These are phyloP conservation scores for Bacidia rubella DNA, from an alignment of 495 filamentous ascomycete genomes.

Conservation along the genomic window DNA sequence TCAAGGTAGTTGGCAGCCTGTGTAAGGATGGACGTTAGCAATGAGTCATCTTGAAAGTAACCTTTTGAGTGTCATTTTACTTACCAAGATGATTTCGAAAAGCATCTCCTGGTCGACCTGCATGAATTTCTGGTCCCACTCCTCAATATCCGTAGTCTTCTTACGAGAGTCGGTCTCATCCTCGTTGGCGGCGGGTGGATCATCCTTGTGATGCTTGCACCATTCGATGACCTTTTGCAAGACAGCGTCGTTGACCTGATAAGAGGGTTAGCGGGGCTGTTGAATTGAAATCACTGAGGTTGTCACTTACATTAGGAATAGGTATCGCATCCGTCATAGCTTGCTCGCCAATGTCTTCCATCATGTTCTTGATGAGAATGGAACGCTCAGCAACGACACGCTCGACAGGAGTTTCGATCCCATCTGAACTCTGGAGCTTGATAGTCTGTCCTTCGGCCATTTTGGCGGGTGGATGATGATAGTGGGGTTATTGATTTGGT, in stretches of 20 bases:
- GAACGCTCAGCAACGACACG: constrained; percentile 81
- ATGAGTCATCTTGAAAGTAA: neutral
- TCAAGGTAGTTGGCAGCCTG: constrained; percentile 61
- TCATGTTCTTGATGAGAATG: constrained; percentile 92
- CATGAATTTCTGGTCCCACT: constrained; percentile 99
- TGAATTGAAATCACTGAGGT: neutral
- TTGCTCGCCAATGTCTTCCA: constrained; percentile 74
- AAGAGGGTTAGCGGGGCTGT: constrained; percentile 5
- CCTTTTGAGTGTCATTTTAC: constrained; percentile 20
- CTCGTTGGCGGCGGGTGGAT: constrained; percentile 59
- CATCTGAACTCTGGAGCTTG: constrained; percentile 45
- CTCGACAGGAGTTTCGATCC: constrained; percentile 39
- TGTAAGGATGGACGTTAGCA: constrained; percentile 1
- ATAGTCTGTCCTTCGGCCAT: constrained; percentile 24
- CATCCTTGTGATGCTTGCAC: constrained; percentile 86
- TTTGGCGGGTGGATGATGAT: no score
- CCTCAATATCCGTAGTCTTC: constrained; percentile 96
- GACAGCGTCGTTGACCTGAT: constrained; percentile 81
- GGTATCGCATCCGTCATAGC: constrained; percentile 56
- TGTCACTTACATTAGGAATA: constrained; percentile 67
- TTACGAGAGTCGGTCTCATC: constrained; percentile 91
- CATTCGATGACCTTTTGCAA: constrained; percentile 93
- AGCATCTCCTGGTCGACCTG: constrained; percentile 99
- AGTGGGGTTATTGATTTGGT: constrained; percentile 1
- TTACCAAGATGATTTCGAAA: constrained; percentile 94